Evolutionary conservation across 2,329 filamentous ascomycete species (phyloP).

Genomic region (Aureobasidium sp.): DNA sequence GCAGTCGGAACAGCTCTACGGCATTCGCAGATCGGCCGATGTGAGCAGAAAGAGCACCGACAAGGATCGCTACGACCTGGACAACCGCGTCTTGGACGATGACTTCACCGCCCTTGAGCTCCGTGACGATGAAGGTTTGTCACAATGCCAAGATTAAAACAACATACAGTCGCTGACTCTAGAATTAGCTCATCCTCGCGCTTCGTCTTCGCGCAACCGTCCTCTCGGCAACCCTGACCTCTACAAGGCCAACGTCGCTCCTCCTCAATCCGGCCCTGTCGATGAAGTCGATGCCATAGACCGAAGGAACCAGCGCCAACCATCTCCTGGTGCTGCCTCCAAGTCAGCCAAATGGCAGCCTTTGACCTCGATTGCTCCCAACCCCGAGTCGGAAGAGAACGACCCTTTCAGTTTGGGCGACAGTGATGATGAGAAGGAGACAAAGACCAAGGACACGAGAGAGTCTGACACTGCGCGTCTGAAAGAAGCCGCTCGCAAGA

Average conservation of each 20-base stretch:
- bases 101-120: constrained; percentile 67
- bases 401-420: constrained; percentile 96
- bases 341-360: constrained; percentile 97
- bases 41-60: constrained; percentile 55
- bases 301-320: constrained; percentile 30
- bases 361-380: constrained; percentile 73
- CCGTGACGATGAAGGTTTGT: constrained; percentile 49
- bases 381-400: constrained; percentile 73
- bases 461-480: constrained; percentile 43
- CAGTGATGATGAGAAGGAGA: constrained; percentile 82
- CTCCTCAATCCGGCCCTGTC: constrained; percentile 51
- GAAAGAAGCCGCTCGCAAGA: constrained; percentile 39
- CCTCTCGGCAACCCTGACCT: constrained; percentile 68
- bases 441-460: constrained; percentile 55
- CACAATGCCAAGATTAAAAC: too few species aligned
- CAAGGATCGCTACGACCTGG: constrained; percentile 86
- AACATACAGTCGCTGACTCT: constrained; percentile 18
- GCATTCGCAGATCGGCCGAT: constrained; percentile 26
- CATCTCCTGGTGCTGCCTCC: constrained; percentile 12
- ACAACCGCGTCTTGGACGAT: constrained; percentile 80
- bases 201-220: constrained; percentile 50
- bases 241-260: constrained; percentile 59
- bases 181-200: constrained; percentile 39
- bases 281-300: constrained; percentile 75
- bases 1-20: constrained; percentile 31